A percentile compares a stretch with the other conserved stretches of the same genome.
Conservation (phyloP, 2,329 filamentous ascomycete species). For the Colletotrichum spaethianum region DNA sequence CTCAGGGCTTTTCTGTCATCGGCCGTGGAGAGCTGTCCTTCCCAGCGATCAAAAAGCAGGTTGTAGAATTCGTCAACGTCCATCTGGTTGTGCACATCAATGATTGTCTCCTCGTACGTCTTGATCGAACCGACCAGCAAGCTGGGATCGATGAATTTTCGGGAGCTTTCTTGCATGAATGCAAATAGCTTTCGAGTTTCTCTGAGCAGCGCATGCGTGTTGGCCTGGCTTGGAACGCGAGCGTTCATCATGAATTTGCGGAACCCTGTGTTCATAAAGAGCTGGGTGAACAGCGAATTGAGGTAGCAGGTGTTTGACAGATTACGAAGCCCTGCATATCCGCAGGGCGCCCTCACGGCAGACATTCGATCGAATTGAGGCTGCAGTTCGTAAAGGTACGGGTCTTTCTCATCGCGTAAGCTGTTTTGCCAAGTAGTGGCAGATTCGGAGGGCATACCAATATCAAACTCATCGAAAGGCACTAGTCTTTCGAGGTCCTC, state of each 20-base stretch:
- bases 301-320: slow-evolving; percentile 97
- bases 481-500: slow-evolving; percentile 64
- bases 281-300: slow-evolving; percentile 92
- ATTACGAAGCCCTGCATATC: slow-evolving; percentile 92
- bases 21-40: slow-evolving; percentile 79
- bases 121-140: slow-evolving; percentile 82
- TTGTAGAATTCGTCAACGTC: slow-evolving; percentile 99
- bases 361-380: slow-evolving; percentile 75
- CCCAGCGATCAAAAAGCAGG: slow-evolving; percentile 91
- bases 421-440: not conserved
- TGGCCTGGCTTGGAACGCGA: slow-evolving; percentile 67
- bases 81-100: slow-evolving; percentile 94
- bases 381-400: slow-evolving; percentile 73
- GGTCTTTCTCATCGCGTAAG: slow-evolving; percentile 49
- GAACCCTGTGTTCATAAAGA: slow-evolving; percentile 96
- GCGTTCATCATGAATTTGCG: slow-evolving; percentile 84
- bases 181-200: slow-evolving; percentile 88
- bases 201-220: slow-evolving; percentile 77
- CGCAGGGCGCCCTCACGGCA: slow-evolving; percentile 81
- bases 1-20: slow-evolving; percentile 82
- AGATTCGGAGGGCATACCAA: slow-evolving; percentile 19
- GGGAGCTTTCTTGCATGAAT: slow-evolving; percentile 86
- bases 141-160: slow-evolving; percentile 80
- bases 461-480: slow-evolving; percentile 52
- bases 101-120: slow-evolving; percentile 84